Percentiles rank a stretch among this genome's conserved stretches.
Evolutionary conservation across 73 alveolate species (phyloP).

Genomic region (Paramecium bursaria): DNA sequence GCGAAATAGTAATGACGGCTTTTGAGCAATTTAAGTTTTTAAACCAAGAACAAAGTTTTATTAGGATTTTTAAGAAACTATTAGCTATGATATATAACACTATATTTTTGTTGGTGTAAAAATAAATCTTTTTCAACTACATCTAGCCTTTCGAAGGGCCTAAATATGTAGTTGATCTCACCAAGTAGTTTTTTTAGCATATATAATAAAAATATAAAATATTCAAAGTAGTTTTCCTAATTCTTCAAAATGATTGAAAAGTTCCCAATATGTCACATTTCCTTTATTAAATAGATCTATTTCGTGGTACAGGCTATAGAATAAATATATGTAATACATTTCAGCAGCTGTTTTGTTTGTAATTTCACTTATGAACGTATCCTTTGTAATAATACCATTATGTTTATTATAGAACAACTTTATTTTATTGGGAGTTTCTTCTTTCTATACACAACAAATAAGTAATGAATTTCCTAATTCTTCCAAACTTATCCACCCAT

Average conservation of each 20-base stretch:
- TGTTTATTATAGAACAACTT: not conserved
- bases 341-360: constrained; percentile 19
- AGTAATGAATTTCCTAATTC: constrained; percentile 41
- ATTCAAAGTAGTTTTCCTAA: constrained; percentile 28
- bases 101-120: too few relatives aligned
- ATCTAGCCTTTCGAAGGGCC: too few relatives aligned
- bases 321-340: constrained; percentile 2
- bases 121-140: too few relatives aligned
- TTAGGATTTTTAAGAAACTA: too few relatives aligned
- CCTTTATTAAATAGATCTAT: constrained; percentile 55
- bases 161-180: too few relatives aligned
- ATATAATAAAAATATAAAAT: too few relatives aligned
- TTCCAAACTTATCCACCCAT: constrained; percentile 55
- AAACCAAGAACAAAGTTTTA: too few relatives aligned
- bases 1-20: too few relatives aligned
- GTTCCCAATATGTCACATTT: constrained; percentile 28
- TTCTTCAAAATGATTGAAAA: constrained; percentile 59
- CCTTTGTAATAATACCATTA: constrained; percentile 27
- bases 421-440: constrained; percentile 10
- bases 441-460: not conserved
- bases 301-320: constrained; percentile 43
- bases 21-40: too few relatives aligned
- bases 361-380: not conserved
- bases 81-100: too few relatives aligned
- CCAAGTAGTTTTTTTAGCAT: too few relatives aligned